phyloP scores from a whole-genome alignment of 352 stramenopile genomes.

The Phytophthora ramorum region DNA sequence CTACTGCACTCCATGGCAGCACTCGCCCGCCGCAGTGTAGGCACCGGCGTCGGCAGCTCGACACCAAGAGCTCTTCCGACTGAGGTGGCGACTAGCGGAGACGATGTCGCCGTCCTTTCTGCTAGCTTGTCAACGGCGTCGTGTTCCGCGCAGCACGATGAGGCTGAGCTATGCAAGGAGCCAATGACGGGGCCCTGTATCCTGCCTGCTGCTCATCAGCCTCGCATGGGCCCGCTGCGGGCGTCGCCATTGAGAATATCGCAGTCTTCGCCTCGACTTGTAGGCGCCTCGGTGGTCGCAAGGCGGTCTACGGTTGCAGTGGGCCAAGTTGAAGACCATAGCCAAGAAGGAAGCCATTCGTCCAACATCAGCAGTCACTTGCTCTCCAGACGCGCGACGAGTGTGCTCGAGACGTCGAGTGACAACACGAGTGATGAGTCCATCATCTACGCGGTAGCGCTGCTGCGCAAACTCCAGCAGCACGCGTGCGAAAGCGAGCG shows the following conservation, averaged over 20 bases:
- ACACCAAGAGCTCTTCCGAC: conserved; percentile 9
- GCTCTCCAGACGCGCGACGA: conserved; percentile 21
- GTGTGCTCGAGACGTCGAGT: conserved; percentile 24
- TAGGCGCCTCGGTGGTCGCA: conserved; percentile 30
- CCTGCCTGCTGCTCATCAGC: conserved; percentile 13
- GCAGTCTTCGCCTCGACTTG: conserved; percentile 36
- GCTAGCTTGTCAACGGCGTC: conserved; percentile 31
- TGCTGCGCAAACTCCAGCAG: conserved; percentile 68
- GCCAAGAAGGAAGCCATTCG: conserved; percentile 2
- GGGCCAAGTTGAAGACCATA: conserved; percentile 23
- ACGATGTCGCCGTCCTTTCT: conserved; percentile 31
- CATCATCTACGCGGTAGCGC: conserved; percentile 61
- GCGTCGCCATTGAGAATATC: conserved; percentile 25
- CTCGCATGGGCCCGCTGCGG: conserved; percentile 19
- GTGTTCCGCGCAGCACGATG: conserved; percentile 16
- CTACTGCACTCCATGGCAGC: conserved; percentile 49
- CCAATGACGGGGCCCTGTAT: conserved; percentile 18
- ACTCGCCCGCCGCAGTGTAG: conserved; percentile 35
- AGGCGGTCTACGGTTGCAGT: not conserved
- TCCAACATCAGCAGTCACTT: conserved; percentile 1
- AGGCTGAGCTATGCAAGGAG: conserved; percentile 24
- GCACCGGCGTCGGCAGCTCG: conserved; percentile 5
- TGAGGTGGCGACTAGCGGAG: conserved; percentile 20
- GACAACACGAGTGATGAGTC: conserved; percentile 48
- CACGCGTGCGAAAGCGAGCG: conserved; percentile 38